Evolutionary conservation across 768 basidiomycete species (phyloP), one percentile per base, ranked within the genome.

Genomic region (Boletellus ananas): DNA sequence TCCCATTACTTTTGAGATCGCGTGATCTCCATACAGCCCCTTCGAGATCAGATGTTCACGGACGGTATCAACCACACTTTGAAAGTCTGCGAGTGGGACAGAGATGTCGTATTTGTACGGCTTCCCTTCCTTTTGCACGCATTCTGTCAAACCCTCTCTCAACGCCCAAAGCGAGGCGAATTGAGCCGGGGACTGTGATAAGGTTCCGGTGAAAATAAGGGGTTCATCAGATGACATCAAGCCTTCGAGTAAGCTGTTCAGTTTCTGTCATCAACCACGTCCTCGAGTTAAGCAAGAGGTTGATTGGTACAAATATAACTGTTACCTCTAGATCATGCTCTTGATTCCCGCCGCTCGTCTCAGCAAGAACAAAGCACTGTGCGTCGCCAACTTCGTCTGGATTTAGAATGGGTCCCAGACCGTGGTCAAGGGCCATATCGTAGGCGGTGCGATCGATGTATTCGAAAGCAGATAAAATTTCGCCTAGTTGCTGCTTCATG

Each of bases 51-150:
- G 72, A 48, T 81, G 84, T 52, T 85, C 82, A 50, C 87, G 75
- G 31, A 93, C 85, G 29, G 77, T 69, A 63, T 96, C 90, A 29
- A 98, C 90, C 13, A 95, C 83, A 8, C 79, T 77, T 70, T 97
- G 85, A 79, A 98, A 97, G 54, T 82, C 79, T 17, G 81, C 78
- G 4, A 94, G 75, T 6, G 94, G 94, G 13, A 98, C 81, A 11
- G 90, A 93, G 39, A 99, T 80, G 61, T 96, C 94, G 64, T 98
- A 99, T 72, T 99, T 99, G 75, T 97, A 98, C 6, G 86, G 84
- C 58, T 92, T 93, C 37, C 96, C 96, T 65, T 91, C 85, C 65
- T 97, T 97, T 34, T 89, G 88, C 4, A 89, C 80, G 5, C 93
- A 90, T 67, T 99, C 96, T 2, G 96, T 83, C 21, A 98, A 78